phyloP scores from a whole-genome alignment of 2,329 filamentous ascomycete genomes.

The Fusarium oxysporum region DNA sequence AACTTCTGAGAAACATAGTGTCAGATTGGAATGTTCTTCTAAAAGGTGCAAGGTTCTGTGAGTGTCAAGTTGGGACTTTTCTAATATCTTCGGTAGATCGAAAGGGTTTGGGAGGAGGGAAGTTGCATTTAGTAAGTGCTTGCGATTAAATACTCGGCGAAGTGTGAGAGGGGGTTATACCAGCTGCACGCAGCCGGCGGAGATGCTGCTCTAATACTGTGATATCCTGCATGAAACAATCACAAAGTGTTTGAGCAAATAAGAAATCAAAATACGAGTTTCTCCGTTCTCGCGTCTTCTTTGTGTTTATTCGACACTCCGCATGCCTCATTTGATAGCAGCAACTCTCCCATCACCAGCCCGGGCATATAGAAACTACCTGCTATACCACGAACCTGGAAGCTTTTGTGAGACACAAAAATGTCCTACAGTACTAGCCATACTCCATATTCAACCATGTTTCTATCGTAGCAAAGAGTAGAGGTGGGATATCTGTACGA shows the following conservation, averaged over 20 bases:
- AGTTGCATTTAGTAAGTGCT: neutral
- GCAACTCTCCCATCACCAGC: neutral
- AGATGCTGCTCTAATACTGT: neutral
- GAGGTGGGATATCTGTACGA: constrained; percentile 37
- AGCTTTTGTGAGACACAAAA: neutral
- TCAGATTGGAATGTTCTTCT: neutral
- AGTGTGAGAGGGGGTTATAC: neutral
- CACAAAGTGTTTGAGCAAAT: neutral
- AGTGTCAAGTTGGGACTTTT: neutral
- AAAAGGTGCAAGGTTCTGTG: neutral
- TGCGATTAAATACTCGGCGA: neutral
- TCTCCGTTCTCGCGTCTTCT: neutral
- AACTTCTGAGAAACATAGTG: constrained; percentile 77
- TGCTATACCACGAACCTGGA: neutral
- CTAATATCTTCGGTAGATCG: neutral
- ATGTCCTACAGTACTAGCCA: neutral
- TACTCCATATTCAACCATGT: neutral
- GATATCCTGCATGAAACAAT: neutral
- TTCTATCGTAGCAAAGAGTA: constrained; percentile 19
- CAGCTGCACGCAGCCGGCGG: constrained; percentile 29
- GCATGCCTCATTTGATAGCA: neutral
- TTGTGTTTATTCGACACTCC: neutral
- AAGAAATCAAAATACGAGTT: neutral
- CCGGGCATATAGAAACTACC: neutral
- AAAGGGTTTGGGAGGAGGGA: neutral